Percentiles rank a stretch among this genome's conserved stretches.
phyloP scores from a whole-genome alignment of 2,329 filamentous ascomycete species.

The Boeremia lycopersici region DNA sequence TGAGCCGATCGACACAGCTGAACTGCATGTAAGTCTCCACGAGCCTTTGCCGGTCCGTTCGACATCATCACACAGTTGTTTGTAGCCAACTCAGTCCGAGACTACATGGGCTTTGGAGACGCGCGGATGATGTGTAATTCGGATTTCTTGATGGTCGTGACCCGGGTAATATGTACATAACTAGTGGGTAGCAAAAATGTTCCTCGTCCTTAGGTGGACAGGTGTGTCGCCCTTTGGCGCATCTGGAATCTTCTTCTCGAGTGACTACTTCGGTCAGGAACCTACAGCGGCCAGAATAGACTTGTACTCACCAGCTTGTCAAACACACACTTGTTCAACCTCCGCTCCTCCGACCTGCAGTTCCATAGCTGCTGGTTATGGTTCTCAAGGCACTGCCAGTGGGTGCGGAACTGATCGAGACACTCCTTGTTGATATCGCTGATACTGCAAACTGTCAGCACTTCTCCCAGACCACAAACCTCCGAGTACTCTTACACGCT shows the following conservation, averaged over 20 bases:
- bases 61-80: background rate
- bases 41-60: too few relatives aligned
- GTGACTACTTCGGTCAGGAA: constrained; percentile 46
- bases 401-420: constrained; percentile 84
- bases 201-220: constrained; percentile 56
- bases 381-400: constrained; percentile 96
- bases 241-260: constrained; percentile 60
- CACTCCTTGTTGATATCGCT: constrained; percentile 97
- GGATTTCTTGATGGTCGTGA: constrained; percentile 25
- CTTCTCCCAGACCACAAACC: background rate
- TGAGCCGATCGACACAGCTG: too few relatives aligned
- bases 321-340: constrained; percentile 93
- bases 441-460: constrained; percentile 62
- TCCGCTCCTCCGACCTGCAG: constrained; percentile 85
- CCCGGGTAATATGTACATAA: constrained; percentile 40
- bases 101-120: too few relatives aligned
- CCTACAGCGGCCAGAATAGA: background rate
- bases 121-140: background rate
- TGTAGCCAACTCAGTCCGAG: too few relatives aligned
- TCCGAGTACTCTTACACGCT: constrained; percentile 71
- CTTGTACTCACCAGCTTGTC: constrained; percentile 82
- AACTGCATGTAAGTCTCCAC: too few relatives aligned
- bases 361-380: constrained; percentile 99
- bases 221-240: constrained; percentile 56
- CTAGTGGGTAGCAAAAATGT: constrained; percentile 49